Evolutionary conservation across 2,329 filamentous ascomycete species (phyloP).

Genomic region (Lasiodiplodia citricola): DNA sequence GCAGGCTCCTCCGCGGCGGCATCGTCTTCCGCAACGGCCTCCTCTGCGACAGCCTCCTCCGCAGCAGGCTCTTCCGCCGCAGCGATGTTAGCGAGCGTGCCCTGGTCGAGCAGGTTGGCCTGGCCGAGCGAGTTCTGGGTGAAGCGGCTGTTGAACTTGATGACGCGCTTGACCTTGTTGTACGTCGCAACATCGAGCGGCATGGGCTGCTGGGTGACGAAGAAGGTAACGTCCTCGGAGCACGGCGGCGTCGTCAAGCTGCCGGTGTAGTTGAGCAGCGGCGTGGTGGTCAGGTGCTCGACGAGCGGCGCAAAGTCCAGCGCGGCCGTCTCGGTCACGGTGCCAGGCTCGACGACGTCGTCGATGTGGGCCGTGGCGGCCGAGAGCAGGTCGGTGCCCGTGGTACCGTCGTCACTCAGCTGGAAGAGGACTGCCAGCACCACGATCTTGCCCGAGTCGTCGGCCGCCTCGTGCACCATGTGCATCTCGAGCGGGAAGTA

Average conservation of each 20-base stretch:
- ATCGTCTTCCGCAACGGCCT: too few species aligned
- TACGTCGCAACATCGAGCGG: slow-evolving; percentile 56
- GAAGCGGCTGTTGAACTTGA: slow-evolving; percentile 63
- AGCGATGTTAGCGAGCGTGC: not conserved
- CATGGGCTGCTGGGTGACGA: slow-evolving; percentile 57
- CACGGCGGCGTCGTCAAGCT: slow-evolving; percentile 69
- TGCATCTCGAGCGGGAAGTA: slow-evolving; percentile 58
- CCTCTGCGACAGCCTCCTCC: too few species aligned
- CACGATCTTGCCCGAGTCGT: slow-evolving; percentile 43
- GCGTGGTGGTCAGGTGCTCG: slow-evolving; percentile 43
- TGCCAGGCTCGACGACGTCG: slow-evolving; percentile 49
- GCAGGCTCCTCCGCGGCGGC: too few species aligned
- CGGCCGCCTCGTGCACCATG: slow-evolving; percentile 61
- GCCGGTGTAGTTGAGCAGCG: slow-evolving; percentile 60
- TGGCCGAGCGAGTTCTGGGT: slow-evolving; percentile 57
- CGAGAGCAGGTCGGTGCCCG: slow-evolving; percentile 37
- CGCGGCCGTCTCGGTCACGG: slow-evolving; percentile 40
- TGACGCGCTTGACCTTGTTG: slow-evolving; percentile 57
- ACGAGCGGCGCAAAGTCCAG: slow-evolving; percentile 54
- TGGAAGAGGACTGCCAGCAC: slow-evolving; percentile 52
- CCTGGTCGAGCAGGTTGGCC: slow-evolving; percentile 48
- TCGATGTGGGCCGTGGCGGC: slow-evolving; percentile 42
- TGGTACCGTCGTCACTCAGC: slow-evolving; percentile 42
- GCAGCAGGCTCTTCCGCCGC: too few species aligned
- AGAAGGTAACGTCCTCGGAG: slow-evolving; percentile 61